Evolutionary conservation across 495 filamentous ascomycete species (phyloP).

Genomic region (Lophium mytilinum): DNA sequence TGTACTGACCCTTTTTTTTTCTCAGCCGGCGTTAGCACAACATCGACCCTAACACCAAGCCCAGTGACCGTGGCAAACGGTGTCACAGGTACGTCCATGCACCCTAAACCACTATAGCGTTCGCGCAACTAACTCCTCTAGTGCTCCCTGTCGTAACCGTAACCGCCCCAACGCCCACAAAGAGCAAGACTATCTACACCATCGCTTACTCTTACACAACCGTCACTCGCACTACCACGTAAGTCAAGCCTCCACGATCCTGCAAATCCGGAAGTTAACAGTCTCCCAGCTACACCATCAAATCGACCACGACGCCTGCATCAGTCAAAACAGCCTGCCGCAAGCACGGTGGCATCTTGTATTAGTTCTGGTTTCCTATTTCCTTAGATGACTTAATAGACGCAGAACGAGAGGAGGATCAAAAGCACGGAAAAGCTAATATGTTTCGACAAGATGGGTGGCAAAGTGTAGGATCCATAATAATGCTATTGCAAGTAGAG

Average conservation of each 20-base stretch:
- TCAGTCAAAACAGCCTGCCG: slow-evolving; percentile 14
- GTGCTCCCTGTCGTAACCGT: slow-evolving; percentile 12
- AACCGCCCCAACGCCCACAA: slow-evolving; percentile 26
- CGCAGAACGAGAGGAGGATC: no score
- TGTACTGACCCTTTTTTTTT: not conserved
- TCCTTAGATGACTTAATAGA: not conserved
- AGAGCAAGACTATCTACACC: slow-evolving; percentile 14
- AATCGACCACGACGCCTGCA: slow-evolving; percentile 18
- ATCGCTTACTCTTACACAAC: slow-evolving; percentile 17
- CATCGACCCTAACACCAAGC: slow-evolving; percentile 17
- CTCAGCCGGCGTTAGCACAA: not conserved
- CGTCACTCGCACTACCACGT: slow-evolving; percentile 14
- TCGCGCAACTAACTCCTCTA: no score
- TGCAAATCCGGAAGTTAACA: not conserved
- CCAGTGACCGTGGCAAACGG: slow-evolving; percentile 23
- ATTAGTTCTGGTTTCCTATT: not conserved
- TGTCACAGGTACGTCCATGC: no score
- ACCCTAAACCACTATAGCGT: no score
- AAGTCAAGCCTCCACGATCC: slow-evolving; percentile 1
- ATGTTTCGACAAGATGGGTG: no score
- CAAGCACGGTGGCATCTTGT: slow-evolving; percentile 16
- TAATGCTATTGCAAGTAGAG: no score
- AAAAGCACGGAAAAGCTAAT: no score
- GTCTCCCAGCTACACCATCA: slow-evolving; percentile 4
- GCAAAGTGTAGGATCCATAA: no score